phyloP scores from a whole-genome alignment of 805 yeast genomes.

The Candida mattraensis region DNA sequence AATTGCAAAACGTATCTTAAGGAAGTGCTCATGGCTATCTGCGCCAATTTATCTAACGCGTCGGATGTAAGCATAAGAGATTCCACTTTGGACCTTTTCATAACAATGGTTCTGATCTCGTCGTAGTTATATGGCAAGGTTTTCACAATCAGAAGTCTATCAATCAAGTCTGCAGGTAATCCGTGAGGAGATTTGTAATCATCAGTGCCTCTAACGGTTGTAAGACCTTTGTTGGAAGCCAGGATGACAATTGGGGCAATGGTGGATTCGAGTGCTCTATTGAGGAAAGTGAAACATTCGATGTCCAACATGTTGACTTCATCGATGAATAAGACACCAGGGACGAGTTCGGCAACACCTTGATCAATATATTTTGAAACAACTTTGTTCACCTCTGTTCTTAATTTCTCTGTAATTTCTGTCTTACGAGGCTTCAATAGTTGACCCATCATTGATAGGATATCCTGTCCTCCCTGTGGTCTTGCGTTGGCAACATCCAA shows the following conservation, averaged over 20 bases:
- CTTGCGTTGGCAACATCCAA: slow-evolving; percentile 96
- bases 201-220: slow-evolving; percentile 91
- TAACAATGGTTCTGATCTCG: slow-evolving; percentile 81
- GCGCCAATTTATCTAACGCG: slow-evolving; percentile 83
- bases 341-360: slow-evolving; percentile 96
- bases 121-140: slow-evolving; percentile 75
- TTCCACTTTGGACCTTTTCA: slow-evolving; percentile 91
- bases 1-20: slow-evolving; percentile 90
- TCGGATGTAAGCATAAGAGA: slow-evolving; percentile 82
- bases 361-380: slow-evolving; percentile 99
- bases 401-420: slow-evolving; percentile 91
- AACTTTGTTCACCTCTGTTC: slow-evolving; percentile 94
- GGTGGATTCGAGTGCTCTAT: slow-evolving; percentile 94
- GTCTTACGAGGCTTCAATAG: slow-evolving; percentile 94
- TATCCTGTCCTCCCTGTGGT: slow-evolving; percentile 95
- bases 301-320: slow-evolving; percentile 98
- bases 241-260: slow-evolving; percentile 95
- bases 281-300: slow-evolving; percentile 93
- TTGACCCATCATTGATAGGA: slow-evolving; percentile 98
- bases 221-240: slow-evolving; percentile 97
- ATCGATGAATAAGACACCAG: slow-evolving; percentile 96
- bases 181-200: slow-evolving; percentile 92
- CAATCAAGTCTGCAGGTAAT: slow-evolving; percentile 91
- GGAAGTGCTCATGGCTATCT: slow-evolving; percentile 87
- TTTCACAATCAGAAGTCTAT: slow-evolving; percentile 89